Evolutionary conservation across 192 early-diverging fungal species (phyloP).

Genomic region (Funneliformis mosseae): DNA sequence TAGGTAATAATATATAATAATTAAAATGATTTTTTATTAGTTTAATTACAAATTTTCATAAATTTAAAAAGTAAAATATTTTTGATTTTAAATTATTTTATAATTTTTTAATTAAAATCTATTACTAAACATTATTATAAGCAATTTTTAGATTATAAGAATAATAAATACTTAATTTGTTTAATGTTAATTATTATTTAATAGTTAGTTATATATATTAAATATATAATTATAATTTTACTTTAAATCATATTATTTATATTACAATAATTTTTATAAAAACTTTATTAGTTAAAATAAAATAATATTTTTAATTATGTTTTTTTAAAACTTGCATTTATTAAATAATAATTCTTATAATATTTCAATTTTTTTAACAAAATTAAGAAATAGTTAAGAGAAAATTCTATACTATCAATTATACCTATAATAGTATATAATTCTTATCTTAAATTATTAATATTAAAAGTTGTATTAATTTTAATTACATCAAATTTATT

Average conservation of each 20-base stretch:
- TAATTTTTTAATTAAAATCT: neutral
- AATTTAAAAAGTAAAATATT: neutral
- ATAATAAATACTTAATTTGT: neutral
- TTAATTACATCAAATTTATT: neutral
- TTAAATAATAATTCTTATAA: too few relatives aligned
- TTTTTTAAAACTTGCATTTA: too few relatives aligned
- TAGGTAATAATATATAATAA: neutral
- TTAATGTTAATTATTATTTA: neutral
- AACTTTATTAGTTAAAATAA: too few relatives aligned
- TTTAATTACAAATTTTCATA: neutral
- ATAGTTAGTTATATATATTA: too few relatives aligned
- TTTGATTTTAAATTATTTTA: neutral
- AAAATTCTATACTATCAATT: slow-evolving; percentile 9
- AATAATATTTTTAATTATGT: too few relatives aligned
- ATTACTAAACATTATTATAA: neutral
- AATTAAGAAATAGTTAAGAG: neutral
- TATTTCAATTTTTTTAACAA: too few relatives aligned
- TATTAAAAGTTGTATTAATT: slow-evolving; percentile 1
- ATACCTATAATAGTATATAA: neutral
- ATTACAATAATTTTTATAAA: too few relatives aligned
- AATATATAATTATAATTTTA: too few relatives aligned
- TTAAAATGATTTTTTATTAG: neutral
- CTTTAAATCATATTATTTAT: too few relatives aligned
- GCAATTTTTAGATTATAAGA: neutral
- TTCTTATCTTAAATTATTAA: neutral